These are phyloP conservation scores for Truncatella angustata DNA, from an alignment of 2,329 filamentous ascomycete genomes.

Conservation along the genomic window DNA sequence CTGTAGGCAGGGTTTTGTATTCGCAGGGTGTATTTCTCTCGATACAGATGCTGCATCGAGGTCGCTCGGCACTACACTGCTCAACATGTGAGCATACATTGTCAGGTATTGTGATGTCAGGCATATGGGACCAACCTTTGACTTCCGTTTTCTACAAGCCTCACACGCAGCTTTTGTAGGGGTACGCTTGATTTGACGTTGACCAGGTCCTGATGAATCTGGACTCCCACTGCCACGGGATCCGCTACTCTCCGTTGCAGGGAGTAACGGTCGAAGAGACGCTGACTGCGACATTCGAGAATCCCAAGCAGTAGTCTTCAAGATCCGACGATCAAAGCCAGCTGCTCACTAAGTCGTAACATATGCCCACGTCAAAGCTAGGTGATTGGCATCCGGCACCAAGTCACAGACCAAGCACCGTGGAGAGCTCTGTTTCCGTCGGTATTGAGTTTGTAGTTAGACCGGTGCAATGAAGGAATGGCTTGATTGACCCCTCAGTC, in stretches of 20 bases:
- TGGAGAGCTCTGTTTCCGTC: too few species aligned
- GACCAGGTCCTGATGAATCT: not conserved
- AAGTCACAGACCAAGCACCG: too few species aligned
- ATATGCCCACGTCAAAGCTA: too few species aligned
- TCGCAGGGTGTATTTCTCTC: conserved; percentile 22
- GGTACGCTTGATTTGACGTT: conserved; percentile 6
- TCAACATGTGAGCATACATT: conserved; percentile 8
- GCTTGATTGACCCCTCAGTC: not conserved
- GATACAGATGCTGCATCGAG: conserved; percentile 21
- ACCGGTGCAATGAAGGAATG: not conserved
- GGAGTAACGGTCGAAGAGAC: conserved; percentile 13
- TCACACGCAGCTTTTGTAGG: conserved; percentile 13
- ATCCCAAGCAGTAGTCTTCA: too few species aligned
- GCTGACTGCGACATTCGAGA: conserved; percentile 10
- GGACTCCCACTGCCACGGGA: conserved; percentile 1
- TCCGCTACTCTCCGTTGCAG: conserved; percentile 7
- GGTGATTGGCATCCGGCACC: too few species aligned
- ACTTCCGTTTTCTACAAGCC: conserved; percentile 11
- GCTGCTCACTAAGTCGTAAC: too few species aligned
- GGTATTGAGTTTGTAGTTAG: too few species aligned
- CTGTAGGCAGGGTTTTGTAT: conserved; percentile 23
- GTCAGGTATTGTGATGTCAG: not conserved
- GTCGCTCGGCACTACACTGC: conserved; percentile 23
- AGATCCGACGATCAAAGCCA: too few species aligned
- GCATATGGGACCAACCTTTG: conserved; percentile 8